Evolutionary conservation across 768 basidiomycete species (phyloP).

Genomic region (Auricularia sp.): DNA sequence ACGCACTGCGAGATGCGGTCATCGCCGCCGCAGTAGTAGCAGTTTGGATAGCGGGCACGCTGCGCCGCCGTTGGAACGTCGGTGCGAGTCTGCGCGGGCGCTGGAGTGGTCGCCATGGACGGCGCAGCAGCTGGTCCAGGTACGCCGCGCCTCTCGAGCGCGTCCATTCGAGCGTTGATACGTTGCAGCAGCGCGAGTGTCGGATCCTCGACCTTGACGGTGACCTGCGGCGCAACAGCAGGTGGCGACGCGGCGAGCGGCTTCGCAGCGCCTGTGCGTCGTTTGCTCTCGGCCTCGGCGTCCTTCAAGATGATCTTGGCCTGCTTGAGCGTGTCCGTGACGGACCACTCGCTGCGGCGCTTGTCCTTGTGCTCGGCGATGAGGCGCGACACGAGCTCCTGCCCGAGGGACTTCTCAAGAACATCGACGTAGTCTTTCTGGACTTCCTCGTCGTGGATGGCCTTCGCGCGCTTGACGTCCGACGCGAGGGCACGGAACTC

Average conservation of each 20-base stretch:
- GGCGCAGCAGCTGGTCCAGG: too few species aligned
- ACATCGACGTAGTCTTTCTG: neutral
- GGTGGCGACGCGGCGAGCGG: neutral
- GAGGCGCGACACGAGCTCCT: neutral
- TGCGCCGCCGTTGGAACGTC: neutral
- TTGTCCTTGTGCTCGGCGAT: neutral
- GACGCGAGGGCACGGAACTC: neutral
- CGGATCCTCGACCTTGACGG: neutral
- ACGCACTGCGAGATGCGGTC: neutral
- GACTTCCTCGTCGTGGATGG: neutral
- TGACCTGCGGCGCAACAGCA: neutral
- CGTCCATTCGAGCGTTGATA: neutral
- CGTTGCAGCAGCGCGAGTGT: neutral
- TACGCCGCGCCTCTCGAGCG: neutral
- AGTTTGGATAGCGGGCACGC: neutral
- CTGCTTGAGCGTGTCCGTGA: neutral
- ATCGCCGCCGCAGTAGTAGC: neutral
- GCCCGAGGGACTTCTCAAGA: neutral
- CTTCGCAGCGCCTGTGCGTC: neutral
- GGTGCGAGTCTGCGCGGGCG: neutral
- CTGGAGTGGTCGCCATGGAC: neutral
- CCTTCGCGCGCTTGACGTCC: neutral
- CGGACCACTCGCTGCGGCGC: neutral
- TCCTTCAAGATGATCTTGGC: neutral
- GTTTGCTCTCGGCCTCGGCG: neutral